phyloP scores from a whole-genome alignment of 2,329 filamentous ascomycete genomes.

The Chaetomiaceae sp. region DNA sequence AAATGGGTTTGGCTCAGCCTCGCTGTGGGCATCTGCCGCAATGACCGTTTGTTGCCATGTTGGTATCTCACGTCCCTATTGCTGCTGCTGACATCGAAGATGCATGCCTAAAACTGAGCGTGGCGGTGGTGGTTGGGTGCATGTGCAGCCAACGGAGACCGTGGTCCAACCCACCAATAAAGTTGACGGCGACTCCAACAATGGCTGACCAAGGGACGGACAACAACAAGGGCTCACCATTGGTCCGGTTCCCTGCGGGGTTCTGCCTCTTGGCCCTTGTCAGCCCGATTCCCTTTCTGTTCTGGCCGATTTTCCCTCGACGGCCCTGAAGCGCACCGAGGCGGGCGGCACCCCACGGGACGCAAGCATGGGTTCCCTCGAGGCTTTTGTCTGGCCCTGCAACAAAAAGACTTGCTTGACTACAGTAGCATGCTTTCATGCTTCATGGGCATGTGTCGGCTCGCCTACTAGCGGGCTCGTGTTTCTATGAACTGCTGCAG shows the following conservation, averaged over 20 bases:
- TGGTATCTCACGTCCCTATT: no score
- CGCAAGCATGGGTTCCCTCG: conserved; percentile 4
- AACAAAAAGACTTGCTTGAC: background rate
- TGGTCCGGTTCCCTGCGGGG: conserved; percentile 14
- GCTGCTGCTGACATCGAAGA: no score
- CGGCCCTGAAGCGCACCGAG: background rate
- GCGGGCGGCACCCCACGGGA: background rate
- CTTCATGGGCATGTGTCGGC: conserved; percentile 5
- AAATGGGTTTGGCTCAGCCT: background rate
- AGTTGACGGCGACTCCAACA: background rate
- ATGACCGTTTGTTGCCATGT: no score
- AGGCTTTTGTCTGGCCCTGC: conserved; percentile 6
- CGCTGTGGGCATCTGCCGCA: no score
- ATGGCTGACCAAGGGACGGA: conserved; percentile 4
- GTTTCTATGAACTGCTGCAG: background rate
- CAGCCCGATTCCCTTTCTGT: conserved; percentile 4
- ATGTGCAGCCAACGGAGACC: background rate
- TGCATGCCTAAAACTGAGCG: background rate
- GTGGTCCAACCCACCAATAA: conserved; percentile 4
- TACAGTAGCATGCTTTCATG: conserved; percentile 4
- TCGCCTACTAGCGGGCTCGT: background rate
- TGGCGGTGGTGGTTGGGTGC: conserved; percentile 1
- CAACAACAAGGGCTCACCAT: conserved; percentile 1
- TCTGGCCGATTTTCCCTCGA: background rate
- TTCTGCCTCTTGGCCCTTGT: conserved; percentile 5